Evolutionary conservation across 345 rosid genomes (phyloP).

Genomic region (Angophora floribunda): DNA sequence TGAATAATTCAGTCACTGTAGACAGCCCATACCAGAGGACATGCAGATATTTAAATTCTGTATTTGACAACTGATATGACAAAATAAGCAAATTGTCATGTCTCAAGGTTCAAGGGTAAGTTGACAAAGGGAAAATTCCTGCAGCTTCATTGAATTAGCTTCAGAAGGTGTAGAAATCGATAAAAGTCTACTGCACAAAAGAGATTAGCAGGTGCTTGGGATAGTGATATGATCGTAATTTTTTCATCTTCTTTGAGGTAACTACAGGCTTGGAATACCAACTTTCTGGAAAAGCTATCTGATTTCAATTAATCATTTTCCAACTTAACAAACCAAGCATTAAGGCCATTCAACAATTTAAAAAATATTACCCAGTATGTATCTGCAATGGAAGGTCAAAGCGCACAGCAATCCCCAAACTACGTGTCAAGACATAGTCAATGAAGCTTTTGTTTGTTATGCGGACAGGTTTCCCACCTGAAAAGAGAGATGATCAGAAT

Average conservation of each 20-base stretch:
- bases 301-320: not conserved
- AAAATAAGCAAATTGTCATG: not conserved
- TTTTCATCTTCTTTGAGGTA: not conserved
- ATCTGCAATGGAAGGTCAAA: constrained; percentile 84
- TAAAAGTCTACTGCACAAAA: not conserved
- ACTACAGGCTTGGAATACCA: not conserved
- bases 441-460: constrained; percentile 65
- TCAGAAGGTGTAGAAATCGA: not conserved
- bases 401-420: constrained; percentile 53
- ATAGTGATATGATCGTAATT: not conserved
- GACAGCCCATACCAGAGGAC: not conserved
- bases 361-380: constrained; percentile 79
- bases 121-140: not conserved
- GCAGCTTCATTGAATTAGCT: not conserved
- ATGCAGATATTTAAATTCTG: not conserved
- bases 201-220: not conserved
- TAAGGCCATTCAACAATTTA: not conserved
- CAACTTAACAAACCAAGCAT: not conserved
- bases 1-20: not conserved
- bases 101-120: not conserved
- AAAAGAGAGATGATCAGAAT: constrained; percentile 11
- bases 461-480: constrained; percentile 69
- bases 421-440: constrained; percentile 57
- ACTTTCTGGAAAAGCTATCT: not conserved
- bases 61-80: not conserved